Base-by-base conservation (phyloP, 306 rosid species). In the Ammopiptanthus mongolicus region DNA sequence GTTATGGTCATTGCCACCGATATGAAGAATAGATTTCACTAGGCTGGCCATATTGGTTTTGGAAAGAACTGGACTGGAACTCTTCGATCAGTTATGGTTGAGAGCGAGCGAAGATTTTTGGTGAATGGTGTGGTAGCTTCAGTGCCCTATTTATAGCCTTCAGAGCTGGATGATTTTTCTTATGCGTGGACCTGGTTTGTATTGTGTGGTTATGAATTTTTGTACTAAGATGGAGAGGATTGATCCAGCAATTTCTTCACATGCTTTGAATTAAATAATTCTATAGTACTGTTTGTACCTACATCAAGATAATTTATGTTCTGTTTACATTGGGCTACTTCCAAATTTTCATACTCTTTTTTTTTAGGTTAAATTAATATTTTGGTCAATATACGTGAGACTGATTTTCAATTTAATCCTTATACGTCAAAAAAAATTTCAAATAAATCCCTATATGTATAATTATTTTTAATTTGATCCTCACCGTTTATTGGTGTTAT, bases 41-140 rank as follows among this genome's bases (percentile, higher is more conserved):
- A 71, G 8, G 60, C 59, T 25, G 10, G 51, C 78, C 82, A 78
- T 78, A 63, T 23, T 68, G 70, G 9, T 58, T 78, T 17, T 29
- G 25, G 0, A 3, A 29, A 7, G 5, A n/a, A 36, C 0, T 22
- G 12, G 19, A 19, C 0, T 25, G 12, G 51, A 41, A 14, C 1
- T 55, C n/a, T 14, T 57, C 8, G 36, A n/a, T n/a, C n/a, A n/a
- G 34, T 44, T 23, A 12, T 52, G 75, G 8, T 21, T 31, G n/a
- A 1, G 2, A 72, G 46, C 12, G 46, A 39, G 2, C 3, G 10
- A 23, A 3, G 0, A 14, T 8, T 17, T 37, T 59, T 44, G 15
- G 41, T 44, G 48, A 25, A 11, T 33, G 22, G 3, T 9, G 53
- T 7, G 15, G 55, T 17, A 5, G 31, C 77, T 42, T 28, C 22